Conservation (phyloP, 805 yeast genomes). For the Ogataea nonfermentans region DNA sequence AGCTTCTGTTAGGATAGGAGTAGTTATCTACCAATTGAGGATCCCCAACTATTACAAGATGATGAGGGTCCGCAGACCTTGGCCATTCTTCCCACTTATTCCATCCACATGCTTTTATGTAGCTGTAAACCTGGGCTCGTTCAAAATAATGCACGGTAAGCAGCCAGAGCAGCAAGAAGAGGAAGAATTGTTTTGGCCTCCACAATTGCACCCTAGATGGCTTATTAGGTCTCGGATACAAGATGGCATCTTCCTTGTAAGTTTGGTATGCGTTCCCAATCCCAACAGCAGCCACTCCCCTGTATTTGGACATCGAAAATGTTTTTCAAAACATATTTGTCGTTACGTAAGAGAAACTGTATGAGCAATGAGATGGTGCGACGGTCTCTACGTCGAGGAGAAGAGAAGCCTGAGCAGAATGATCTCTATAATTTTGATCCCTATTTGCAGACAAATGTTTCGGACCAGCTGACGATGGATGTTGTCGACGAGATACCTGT, state of each 20-base stretch:
- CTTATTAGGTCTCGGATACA: conserved; percentile 4
- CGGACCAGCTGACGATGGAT: conserved; percentile 25
- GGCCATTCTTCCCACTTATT: conserved; percentile 62
- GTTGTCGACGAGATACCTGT: conserved; percentile 15
- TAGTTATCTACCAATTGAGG: conserved; percentile 89
- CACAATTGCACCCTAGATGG: not conserved
- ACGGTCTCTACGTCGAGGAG: conserved; percentile 6
- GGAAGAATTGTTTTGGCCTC: conserved; percentile 19
- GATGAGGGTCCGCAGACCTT: conserved; percentile 23
- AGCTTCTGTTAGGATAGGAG: conserved; percentile 77
- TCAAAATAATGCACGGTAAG: conserved; percentile 51
- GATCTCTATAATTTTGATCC: conserved; percentile 39
- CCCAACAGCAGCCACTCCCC: conserved; percentile 17
- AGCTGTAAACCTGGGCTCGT: conserved; percentile 44
- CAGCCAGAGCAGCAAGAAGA: conserved; percentile 41
- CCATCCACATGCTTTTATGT: conserved; percentile 60
- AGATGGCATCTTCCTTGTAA: not conserved
- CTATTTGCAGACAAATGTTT: conserved; percentile 23
- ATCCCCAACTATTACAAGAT: conserved; percentile 68
- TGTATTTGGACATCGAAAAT: conserved; percentile 13
- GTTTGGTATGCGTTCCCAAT: conserved; percentile 10
- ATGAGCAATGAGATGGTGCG: conserved; percentile 4
- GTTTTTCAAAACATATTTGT: conserved; percentile 1
- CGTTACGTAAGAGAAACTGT: conserved; percentile 9
- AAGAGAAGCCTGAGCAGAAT: conserved; percentile 5